Conservation (phyloP, 163 green algal species). For the Coccomyxa subellipsoidea region DNA sequence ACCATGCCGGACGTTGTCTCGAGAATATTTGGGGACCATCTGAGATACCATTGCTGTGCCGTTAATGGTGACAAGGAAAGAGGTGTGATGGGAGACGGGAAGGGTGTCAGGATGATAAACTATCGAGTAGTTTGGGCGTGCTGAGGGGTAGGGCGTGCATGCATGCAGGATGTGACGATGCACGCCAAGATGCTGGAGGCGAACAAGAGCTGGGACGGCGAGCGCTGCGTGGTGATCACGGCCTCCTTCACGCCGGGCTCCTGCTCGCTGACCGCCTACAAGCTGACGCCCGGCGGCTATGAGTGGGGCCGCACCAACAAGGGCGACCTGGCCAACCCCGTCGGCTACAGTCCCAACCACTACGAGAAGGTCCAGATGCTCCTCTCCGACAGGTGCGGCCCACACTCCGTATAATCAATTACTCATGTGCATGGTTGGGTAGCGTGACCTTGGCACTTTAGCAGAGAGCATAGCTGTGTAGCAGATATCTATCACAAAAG, state of each 20-base stretch:
- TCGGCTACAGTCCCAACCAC: conserved; percentile 84
- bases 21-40: no score
- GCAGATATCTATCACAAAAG: conserved; percentile 2
- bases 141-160: background rate
- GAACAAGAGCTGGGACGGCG: conserved; percentile 94
- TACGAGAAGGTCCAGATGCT: conserved; percentile 98
- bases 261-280: conserved; percentile 94
- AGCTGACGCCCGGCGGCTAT: conserved; percentile 95
- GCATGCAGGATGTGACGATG: conserved; percentile 58
- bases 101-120: background rate
- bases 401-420: no score
- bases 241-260: conserved; percentile 95
- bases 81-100: background rate
- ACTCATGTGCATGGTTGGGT: no score
- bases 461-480: no score
- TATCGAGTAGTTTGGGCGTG: background rate
- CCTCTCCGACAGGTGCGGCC: conserved; percentile 68
- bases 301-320: conserved; percentile 95
- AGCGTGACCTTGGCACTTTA: no score
- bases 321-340: conserved; percentile 80
- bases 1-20: background rate
- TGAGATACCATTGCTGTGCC: no score
- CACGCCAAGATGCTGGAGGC: conserved; percentile 95
- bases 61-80: no score
- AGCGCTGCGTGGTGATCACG: conserved; percentile 92